These are phyloP conservation scores for Phytophthora pisi DNA, from an alignment of 352 stramenopile genomes.

Conservation along the genomic window DNA sequence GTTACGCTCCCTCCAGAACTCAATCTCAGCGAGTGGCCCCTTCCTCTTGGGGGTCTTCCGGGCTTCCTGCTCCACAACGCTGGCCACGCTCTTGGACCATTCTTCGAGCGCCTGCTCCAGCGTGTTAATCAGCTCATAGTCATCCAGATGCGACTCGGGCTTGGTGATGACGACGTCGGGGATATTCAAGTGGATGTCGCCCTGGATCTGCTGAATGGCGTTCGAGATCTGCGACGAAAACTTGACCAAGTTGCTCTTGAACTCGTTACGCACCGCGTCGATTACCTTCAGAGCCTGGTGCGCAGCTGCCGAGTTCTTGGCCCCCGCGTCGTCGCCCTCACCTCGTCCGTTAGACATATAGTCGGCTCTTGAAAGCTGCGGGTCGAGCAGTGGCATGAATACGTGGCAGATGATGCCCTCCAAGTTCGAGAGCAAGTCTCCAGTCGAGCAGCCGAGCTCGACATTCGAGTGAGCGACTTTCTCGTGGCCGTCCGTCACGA, in stretches of 20 bases:
- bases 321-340: constrained; percentile 18
- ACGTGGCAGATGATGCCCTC: constrained; percentile 89
- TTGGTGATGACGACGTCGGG: constrained; percentile 92
- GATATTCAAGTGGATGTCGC: constrained; percentile 93
- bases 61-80: constrained; percentile 90
- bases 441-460: constrained; percentile 89
- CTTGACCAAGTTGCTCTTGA: constrained; percentile 91
- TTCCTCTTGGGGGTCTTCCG: constrained; percentile 89
- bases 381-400: constrained; percentile 88
- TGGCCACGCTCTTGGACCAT: constrained; percentile 92
- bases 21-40: constrained; percentile 93
- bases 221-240: constrained; percentile 94
- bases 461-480: constrained; percentile 71
- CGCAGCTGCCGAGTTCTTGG: constrained; percentile 19
- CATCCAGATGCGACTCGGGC: constrained; percentile 81
- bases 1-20: constrained; percentile 96
- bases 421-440: constrained; percentile 83
- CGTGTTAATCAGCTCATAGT: constrained; percentile 87
- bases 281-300: constrained; percentile 79
- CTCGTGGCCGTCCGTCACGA: constrained; percentile 40
- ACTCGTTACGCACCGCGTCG: constrained; percentile 86
- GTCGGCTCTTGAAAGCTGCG: constrained; percentile 54
- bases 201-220: constrained; percentile 93
- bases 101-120: constrained; percentile 93
- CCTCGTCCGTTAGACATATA: constrained; percentile 5